Base-by-base conservation (phyloP, 768 basidiomycete species). In the Leccinum ochraceum region DNA sequence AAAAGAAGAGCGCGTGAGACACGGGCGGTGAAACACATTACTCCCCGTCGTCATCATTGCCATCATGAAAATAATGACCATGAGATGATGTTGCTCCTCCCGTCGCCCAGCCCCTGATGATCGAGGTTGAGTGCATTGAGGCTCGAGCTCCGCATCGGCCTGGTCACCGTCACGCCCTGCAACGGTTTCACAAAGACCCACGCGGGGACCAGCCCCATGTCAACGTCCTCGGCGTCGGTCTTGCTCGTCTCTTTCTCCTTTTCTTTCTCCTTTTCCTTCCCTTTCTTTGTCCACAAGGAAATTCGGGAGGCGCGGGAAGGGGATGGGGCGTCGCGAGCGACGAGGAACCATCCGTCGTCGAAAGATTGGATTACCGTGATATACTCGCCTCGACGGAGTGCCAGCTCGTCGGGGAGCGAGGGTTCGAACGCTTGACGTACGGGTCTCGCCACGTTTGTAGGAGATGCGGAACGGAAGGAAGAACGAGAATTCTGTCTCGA, bases 291-390 rank as follows among this genome's bases (percentile, higher is more conserved):
- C 58, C 66, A 37, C 58, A 56, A 6, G 22, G 62, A 66, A 32
- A 62, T 22, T n/a, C 56, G 59, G 7, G 80, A 81, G 57, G 78
- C 77, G 59, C 37, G 74, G 1, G 80, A 80, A 64, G 78, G 78
- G 65, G 26, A 73, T 68, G 60, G 64, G 61, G 50, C 70, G 61
- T 87, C 83, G 30, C 87, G 78, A 20, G 83, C 85, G 55, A 89
- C 87, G 55, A 89, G 79, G 65, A 87, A 90, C 90, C 90, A 93
- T 2, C 89, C 90, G 59, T 92, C 90, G 60, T 92, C 87, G 66
- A 86, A 89, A 5, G 84, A 83, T 61, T 84, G 83, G 3, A 90
- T 78, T 30, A 91, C 74, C 1, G 81, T 82, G 46, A 92, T 74
- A 37, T 76, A 76, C 69, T 93, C 89, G 42, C 87, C 86, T 13